Percentiles rank a stretch among this genome's conserved stretches.
Evolutionary conservation across 495 filamentous ascomycete species (phyloP).

Genomic region (Viridothelium virens): DNA sequence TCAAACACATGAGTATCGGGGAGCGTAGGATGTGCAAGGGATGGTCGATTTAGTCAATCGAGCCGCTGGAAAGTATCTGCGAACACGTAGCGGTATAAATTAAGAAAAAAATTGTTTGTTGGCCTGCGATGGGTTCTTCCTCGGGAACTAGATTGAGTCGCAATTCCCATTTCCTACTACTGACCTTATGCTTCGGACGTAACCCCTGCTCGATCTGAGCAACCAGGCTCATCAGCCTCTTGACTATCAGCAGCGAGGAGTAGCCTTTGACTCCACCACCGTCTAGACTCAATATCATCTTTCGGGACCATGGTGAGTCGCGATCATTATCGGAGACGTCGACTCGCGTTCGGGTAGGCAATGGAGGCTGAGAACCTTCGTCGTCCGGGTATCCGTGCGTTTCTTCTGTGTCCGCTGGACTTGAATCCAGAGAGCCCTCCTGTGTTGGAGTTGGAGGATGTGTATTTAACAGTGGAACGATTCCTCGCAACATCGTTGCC

Average conservation of each 20-base stretch:
- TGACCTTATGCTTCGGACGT: constrained; percentile 7
- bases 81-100: too few relatives aligned
- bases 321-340: constrained; percentile 5
- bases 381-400: neutral
- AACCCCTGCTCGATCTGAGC: neutral
- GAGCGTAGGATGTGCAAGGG: too few relatives aligned
- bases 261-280: constrained; percentile 22
- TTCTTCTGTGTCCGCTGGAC: neutral
- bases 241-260: constrained; percentile 16
- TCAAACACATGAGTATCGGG: neutral
- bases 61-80: too few relatives aligned
- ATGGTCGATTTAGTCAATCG: too few relatives aligned
- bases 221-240: constrained; percentile 15
- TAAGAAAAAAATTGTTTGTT: too few relatives aligned
- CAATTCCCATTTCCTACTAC: neutral
- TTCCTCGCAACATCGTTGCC: neutral
- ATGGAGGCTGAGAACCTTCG: neutral
- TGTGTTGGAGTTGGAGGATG: neutral
- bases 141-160: neutral
- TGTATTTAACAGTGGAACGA: neutral
- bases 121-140: too few relatives aligned
- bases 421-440: neutral
- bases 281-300: constrained; percentile 15
- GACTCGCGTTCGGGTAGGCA: constrained; percentile 2
- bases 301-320: constrained; percentile 3